Evolutionary conservation across 192 early-diverging fungal genomes (phyloP).

Genomic region (Paraglomus brasilianum): DNA sequence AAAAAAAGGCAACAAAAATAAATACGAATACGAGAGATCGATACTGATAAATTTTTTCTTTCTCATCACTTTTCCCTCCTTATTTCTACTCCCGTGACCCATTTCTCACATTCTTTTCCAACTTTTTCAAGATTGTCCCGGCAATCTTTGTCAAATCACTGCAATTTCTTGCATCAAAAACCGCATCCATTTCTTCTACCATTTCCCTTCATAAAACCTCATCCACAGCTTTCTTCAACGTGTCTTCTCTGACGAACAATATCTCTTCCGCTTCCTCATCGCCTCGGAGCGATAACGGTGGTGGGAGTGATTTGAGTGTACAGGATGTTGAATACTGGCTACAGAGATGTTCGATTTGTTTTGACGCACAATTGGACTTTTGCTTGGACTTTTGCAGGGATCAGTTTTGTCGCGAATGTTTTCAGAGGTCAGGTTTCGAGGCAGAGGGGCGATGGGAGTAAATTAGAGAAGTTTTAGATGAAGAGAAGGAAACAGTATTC

Average conservation of each 20-base stretch:
- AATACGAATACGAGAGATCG: not conserved
- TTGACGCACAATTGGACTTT: constrained; percentile 55
- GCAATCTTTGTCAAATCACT: constrained; percentile 22
- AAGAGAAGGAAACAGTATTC: too few species aligned
- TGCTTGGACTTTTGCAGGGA: constrained; percentile 57
- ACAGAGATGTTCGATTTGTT: constrained; percentile 58
- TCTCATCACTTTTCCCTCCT: constrained; percentile 9
- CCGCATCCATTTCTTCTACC: constrained; percentile 4
- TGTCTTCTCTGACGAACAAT: constrained; percentile 14
- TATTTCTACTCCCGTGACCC: not conserved
- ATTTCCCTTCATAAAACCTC: constrained; percentile 1
- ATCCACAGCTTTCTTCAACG: not conserved
- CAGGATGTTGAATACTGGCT: constrained; percentile 55
- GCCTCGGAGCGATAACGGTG: constrained; percentile 36
- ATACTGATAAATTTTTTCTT: not conserved
- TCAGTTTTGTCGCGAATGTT: constrained; percentile 57
- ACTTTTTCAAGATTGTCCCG: constrained; percentile 14
- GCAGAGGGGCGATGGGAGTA: not conserved
- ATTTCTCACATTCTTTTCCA: not conserved
- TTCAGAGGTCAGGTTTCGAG: constrained; percentile 43
- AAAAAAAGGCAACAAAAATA: not conserved
- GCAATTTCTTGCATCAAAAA: constrained; percentile 23
- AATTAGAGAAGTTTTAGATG: not conserved
- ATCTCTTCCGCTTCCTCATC: constrained; percentile 25
- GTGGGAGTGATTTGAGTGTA: constrained; percentile 30